Evolutionary conservation across 208 protist species (phyloP).

Genomic region (Lotmaria passim): DNA sequence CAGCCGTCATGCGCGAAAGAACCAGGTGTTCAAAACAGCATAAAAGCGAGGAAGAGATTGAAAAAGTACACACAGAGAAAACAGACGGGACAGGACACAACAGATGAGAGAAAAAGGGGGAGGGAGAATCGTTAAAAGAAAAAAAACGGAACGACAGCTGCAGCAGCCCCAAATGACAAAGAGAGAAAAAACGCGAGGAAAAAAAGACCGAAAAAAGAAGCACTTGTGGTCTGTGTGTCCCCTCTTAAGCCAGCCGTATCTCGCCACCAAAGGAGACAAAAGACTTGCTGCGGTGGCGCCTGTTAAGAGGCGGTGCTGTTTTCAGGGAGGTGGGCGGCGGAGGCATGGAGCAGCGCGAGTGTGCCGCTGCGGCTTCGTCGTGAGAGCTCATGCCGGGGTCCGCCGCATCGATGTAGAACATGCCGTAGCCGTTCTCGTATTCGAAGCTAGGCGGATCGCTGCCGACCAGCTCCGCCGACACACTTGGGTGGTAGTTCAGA

Average conservation of each 20-base stretch:
- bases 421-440: slow-evolving; percentile 9
- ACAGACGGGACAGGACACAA: too few species aligned
- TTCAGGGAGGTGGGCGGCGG: background rate
- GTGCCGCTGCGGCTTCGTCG: background rate
- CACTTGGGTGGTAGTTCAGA: background rate
- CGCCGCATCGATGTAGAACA: slow-evolving; percentile 7
- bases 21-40: too few species aligned
- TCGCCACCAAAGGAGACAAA: slow-evolving; percentile 20
- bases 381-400: background rate
- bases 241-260: slow-evolving; percentile 17
- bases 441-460: background rate
- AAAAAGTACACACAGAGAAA: too few species aligned
- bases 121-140: too few species aligned
- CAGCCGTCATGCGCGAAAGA: too few species aligned
- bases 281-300: slow-evolving; percentile 5
- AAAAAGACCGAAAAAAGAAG: background rate
- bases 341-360: too few species aligned
- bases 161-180: too few species aligned
- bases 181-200: too few species aligned
- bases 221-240: background rate
- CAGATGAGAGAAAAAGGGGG: too few species aligned
- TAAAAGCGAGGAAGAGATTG: too few species aligned
- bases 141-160: too few species aligned
- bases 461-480: background rate
- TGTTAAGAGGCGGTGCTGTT: background rate